Conservation (phyloP, 208 protist species). For the Porcisia hertigi region DNA sequence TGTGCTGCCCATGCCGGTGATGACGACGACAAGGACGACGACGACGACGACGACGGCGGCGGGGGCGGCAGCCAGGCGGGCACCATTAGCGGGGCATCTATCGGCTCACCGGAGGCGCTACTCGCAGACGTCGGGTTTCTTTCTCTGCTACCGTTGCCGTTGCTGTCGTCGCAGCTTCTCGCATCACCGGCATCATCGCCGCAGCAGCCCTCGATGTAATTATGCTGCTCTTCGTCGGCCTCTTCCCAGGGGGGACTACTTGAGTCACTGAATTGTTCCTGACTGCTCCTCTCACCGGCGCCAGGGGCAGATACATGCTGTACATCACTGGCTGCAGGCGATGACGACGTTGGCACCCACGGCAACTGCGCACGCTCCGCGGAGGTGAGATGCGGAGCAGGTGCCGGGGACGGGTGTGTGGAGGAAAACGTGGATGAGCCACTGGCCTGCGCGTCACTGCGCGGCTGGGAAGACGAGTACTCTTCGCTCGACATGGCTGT, state of each 20-base stretch:
- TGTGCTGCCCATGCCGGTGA: slow-evolving; percentile 7
- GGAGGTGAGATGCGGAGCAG: slow-evolving; percentile 12
- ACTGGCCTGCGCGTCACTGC: neutral
- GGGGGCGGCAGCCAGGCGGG: slow-evolving; percentile 11
- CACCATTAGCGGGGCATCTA: slow-evolving; percentile 23
- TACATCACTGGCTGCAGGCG: neutral
- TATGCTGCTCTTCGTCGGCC: neutral
- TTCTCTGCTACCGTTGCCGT: neutral
- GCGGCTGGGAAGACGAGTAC: neutral
- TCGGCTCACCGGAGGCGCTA: slow-evolving; percentile 3
- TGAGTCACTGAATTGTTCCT: neutral
- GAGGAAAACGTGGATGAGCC: neutral
- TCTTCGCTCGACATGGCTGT: neutral
- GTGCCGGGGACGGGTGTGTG: neutral
- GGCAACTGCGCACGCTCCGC: slow-evolving; percentile 20
- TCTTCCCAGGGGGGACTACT: neutral
- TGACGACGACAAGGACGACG: neutral
- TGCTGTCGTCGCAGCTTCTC: neutral
- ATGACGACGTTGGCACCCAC: slow-evolving; percentile 6
- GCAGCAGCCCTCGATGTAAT: neutral
- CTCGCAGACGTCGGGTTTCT: neutral
- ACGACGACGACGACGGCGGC: slow-evolving; percentile 11
- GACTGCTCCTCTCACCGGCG: neutral
- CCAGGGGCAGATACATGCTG: neutral
- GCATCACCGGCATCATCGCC: neutral